These are phyloP conservation scores for Chenopodium formosanum DNA, from an alignment of 148 eudicot species.

Conservation along the genomic window DNA sequence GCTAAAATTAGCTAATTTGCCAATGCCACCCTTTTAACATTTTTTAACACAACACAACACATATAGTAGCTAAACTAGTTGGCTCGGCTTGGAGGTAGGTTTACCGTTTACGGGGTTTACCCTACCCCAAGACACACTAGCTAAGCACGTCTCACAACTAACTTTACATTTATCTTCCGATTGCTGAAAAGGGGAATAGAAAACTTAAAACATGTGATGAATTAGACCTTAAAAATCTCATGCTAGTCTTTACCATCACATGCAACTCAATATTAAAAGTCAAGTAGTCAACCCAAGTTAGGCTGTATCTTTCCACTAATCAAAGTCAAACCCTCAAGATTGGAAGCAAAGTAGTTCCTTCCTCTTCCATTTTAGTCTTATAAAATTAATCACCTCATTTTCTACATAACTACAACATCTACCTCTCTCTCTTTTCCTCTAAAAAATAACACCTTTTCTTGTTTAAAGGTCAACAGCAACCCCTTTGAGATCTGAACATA, in stretches of 20 bases:
- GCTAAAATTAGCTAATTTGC: no score
- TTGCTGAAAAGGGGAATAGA: neutral
- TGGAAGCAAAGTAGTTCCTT: slow-evolving; percentile 10
- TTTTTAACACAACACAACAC: no score
- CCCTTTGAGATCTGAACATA: neutral
- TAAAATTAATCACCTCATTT: neutral
- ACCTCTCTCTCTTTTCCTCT: neutral
- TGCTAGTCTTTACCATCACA: neutral
- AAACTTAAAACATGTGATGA: neutral
- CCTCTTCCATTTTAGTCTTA: neutral
- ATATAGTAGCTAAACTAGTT: no score
- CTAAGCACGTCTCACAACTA: no score
- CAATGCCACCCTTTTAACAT: no score
- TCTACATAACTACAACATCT: slow-evolving; percentile 2
- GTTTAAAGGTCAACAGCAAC: neutral
- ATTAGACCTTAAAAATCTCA: neutral
- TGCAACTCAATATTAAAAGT: neutral
- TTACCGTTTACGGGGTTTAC: no score
- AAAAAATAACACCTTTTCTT: neutral
- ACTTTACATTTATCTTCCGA: neutral
- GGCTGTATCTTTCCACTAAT: slow-evolving; percentile 2
- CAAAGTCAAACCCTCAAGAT: slow-evolving; percentile 16
- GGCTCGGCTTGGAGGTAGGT: no score
- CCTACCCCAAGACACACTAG: no score
- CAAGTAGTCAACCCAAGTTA: slow-evolving; percentile 4